Conservation (phyloP, 495 filamentous ascomycete species). For the Parmelia sp. region DNA sequence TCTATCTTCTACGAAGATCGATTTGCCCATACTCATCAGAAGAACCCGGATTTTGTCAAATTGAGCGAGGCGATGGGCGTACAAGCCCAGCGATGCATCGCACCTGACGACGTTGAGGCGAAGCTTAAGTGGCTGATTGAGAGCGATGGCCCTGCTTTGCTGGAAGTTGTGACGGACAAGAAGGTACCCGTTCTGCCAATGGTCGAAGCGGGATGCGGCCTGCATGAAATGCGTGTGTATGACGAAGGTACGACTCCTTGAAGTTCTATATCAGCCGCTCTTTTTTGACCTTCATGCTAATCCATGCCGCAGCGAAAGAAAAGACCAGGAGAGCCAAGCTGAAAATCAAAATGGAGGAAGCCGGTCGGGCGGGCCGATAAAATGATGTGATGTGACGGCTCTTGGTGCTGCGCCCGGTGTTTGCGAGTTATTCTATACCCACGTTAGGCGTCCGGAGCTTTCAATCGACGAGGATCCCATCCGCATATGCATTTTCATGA, state of each 20-base stretch:
- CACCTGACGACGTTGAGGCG: constrained; percentile 64
- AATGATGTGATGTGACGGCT: too few species aligned
- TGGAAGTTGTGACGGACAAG: constrained; percentile 37
- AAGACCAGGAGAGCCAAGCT: constrained; percentile 20
- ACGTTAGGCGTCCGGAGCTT: too few species aligned
- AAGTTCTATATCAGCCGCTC: not conserved
- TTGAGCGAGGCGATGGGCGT: constrained; percentile 79
- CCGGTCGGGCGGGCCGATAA: not conserved
- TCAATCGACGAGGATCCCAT: too few species aligned
- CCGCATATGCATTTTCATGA: too few species aligned
- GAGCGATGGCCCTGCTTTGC: constrained; percentile 66
- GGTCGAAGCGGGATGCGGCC: constrained; percentile 78
- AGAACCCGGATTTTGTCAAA: constrained; percentile 57
- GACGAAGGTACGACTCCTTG: constrained; percentile 60
- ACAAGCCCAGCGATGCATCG: constrained; percentile 56
- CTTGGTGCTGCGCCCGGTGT: too few species aligned
- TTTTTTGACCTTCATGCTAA: not conserved
- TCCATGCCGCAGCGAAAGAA: constrained; percentile 21
- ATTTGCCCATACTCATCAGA: constrained; percentile 79
- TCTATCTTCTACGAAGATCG: constrained; percentile 88
- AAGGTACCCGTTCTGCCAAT: constrained; percentile 87
- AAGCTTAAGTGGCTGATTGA: constrained; percentile 86
- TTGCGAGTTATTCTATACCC: too few species aligned
- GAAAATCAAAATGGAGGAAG: constrained; percentile 12
- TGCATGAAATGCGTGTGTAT: constrained; percentile 92